Conservation (phyloP, 768 basidiomycete species). For the Sarcodon aspratus region DNA sequence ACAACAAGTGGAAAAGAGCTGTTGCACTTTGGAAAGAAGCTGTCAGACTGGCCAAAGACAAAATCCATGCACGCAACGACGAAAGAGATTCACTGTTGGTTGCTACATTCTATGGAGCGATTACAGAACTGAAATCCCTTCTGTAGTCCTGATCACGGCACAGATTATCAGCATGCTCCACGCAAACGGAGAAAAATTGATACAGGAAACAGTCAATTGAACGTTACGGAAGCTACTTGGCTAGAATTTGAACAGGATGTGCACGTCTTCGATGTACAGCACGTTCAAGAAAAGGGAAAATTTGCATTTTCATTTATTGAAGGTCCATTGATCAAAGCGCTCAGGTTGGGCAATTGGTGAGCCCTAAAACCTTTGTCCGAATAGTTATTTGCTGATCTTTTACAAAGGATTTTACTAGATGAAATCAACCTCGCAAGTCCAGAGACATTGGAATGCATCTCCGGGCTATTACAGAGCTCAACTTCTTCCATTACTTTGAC, state of each 20-base stretch:
- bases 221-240: conserved; percentile 49
- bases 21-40: conserved; percentile 81
- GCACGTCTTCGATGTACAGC: conserved; percentile 76
- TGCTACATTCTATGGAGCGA: conserved; percentile 2
- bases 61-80: conserved; percentile 30
- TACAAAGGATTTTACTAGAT: conserved; percentile 78
- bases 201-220: conserved; percentile 17
- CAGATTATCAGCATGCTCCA: conserved; percentile 20
- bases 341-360: conserved; percentile 85
- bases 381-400: neutral
- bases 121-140: neutral
- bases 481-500: conserved; percentile 86
- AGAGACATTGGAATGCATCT: conserved; percentile 89
- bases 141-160: neutral
- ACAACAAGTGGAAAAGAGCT: conserved; percentile 77
- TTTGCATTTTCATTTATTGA: conserved; percentile 94
- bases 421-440: conserved; percentile 92
- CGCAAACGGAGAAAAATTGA: conserved; percentile 66
- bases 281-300: conserved; percentile 79
- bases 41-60: conserved; percentile 53
- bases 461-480: conserved; percentile 77
- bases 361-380: conserved; percentile 13
- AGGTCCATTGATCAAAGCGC: conserved; percentile 86
- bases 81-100: conserved; percentile 15
- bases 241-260: conserved; percentile 53